Evolutionary conservation across 108 stramenopile genomes (phyloP).

Genomic region (Parmales sp.): DNA sequence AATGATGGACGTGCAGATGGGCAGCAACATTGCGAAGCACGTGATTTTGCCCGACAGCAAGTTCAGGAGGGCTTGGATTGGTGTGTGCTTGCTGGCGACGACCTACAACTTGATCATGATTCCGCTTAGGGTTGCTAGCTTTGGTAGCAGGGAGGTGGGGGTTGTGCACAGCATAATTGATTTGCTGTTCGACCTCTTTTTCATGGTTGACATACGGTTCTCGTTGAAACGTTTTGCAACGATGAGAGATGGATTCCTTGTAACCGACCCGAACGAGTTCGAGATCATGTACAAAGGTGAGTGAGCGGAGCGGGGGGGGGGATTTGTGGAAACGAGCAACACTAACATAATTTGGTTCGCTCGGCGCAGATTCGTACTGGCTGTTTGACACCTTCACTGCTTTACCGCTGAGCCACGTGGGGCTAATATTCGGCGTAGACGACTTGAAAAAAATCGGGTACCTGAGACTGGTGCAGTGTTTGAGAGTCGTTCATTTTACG

Average conservation of each 20-base stretch:
- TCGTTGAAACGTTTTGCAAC: conserved; percentile 25
- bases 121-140: conserved; percentile 31
- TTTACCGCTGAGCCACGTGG: conserved; percentile 23
- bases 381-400: conserved; percentile 11
- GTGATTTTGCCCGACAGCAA: conserved; percentile 28
- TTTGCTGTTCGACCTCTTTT: conserved; percentile 17
- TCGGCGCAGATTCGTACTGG: conserved; percentile 13
- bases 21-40: conserved; percentile 18
- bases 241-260: conserved; percentile 30
- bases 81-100: conserved; percentile 8
- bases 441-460: conserved; percentile 4
- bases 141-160: neutral
- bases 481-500: conserved; percentile 24
- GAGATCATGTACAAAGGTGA: conserved; percentile 21
- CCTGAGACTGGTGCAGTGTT: conserved; percentile 27
- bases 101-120: conserved; percentile 19
- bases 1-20: conserved; percentile 28
- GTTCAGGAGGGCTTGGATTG: conserved; percentile 25
- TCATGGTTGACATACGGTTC: conserved; percentile 25
- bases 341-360: too few relatives aligned
- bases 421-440: neutral
- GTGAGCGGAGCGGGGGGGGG: too few relatives aligned
- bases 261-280: conserved; percentile 25
- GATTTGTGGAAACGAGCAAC: too few relatives aligned
- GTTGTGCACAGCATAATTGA: conserved; percentile 19